Evolutionary conservation across 257 asterid genomes (phyloP).

Genomic region (Buddleja alternifolia): DNA sequence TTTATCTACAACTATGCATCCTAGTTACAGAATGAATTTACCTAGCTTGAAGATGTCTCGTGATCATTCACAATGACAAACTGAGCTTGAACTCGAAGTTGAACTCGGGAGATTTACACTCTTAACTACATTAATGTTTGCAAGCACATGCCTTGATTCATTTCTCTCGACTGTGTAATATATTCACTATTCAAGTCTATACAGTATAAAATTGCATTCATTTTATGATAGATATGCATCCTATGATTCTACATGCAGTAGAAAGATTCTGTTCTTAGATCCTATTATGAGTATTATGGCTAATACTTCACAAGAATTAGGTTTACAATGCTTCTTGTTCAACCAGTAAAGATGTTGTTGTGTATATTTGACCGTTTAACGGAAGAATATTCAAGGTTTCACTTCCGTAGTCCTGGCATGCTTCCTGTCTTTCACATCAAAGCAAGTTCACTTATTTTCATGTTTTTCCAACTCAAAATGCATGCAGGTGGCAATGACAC

Average conservation of each 20-base stretch:
- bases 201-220: neutral
- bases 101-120: neutral
- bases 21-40: neutral
- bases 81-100: neutral
- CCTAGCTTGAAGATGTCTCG: slow-evolving; percentile 15
- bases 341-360: neutral
- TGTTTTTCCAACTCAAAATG: slow-evolving; percentile 24
- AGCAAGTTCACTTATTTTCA: slow-evolving; percentile 17
- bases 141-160: neutral
- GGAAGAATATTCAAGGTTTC: neutral
- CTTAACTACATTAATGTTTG: neutral
- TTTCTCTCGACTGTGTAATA: neutral
- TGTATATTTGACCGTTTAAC: neutral
- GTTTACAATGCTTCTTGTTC: neutral
- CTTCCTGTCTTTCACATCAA: neutral
- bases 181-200: neutral
- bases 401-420: slow-evolving; percentile 12
- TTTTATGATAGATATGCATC: slow-evolving; percentile 6
- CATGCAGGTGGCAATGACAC: slow-evolving; percentile 93
- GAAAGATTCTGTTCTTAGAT: neutral
- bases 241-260: neutral
- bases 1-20: neutral
- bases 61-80: neutral
- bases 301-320: neutral
- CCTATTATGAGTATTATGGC: slow-evolving; percentile 6